Evolutionary conservation across 805 yeast species (phyloP).

Genomic region (Kuraishia borneana): DNA sequence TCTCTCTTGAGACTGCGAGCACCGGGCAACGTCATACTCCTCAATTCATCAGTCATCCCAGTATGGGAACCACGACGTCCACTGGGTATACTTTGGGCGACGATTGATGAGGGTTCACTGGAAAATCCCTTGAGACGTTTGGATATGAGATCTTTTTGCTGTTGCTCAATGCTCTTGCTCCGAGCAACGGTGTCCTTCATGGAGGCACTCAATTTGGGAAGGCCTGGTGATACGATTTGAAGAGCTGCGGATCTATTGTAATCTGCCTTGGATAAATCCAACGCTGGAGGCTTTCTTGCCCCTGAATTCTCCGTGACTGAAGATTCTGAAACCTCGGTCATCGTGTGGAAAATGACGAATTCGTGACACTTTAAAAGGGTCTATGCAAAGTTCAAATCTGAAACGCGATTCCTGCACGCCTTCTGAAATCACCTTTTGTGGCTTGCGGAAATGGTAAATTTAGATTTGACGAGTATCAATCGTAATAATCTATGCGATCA

Average conservation of each 20-base stretch:
- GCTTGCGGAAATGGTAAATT: too few relatives aligned
- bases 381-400: constrained; percentile 2
- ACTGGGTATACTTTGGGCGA: not conserved
- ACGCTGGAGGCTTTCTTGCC: too few relatives aligned
- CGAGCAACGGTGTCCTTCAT: constrained; percentile 3
- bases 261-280: too few relatives aligned
- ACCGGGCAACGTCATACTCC: not conserved
- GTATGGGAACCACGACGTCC: not conserved
- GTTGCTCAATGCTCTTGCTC: constrained; percentile 2
- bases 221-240: constrained; percentile 5
- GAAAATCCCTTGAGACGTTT: constrained; percentile 1
- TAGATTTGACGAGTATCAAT: too few relatives aligned
- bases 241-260: constrained; percentile 2
- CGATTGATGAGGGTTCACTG: constrained; percentile 1
- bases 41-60: constrained; percentile 1
- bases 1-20: constrained; percentile 2
- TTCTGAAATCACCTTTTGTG: too few relatives aligned
- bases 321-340: too few relatives aligned
- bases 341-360: too few relatives aligned
- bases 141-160: constrained; percentile 3
- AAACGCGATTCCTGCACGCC: not conserved
- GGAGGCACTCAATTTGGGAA: constrained; percentile 2
- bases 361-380: not conserved
- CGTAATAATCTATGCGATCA: too few relatives aligned
- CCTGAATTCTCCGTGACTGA: too few relatives aligned